A percentile compares a stretch with the other conserved stretches of the same genome.
Evolutionary conservation across 2,329 filamentous ascomycete genomes (phyloP).

Genomic region (Botrytis cinerea): DNA sequence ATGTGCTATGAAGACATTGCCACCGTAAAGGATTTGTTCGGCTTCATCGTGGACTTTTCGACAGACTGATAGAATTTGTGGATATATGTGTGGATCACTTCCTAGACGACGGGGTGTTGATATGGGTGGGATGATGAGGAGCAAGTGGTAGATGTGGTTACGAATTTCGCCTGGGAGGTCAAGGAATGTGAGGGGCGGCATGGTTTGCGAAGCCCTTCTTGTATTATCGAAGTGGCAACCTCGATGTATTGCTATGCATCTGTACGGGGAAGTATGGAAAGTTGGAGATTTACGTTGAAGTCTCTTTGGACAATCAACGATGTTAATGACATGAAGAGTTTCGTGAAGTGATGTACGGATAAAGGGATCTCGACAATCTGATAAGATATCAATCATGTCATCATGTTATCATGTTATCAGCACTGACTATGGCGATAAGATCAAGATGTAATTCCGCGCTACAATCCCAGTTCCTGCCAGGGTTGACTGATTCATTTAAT

Average conservation of each 20-base stretch:
- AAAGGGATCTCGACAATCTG: not conserved
- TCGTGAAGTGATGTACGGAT: not conserved
- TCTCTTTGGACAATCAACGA: not conserved
- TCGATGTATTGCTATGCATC: not conserved
- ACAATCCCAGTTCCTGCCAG: not conserved
- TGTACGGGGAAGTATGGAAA: too few species aligned
- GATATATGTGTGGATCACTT: conserved; percentile 40
- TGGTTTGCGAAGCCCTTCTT: conserved; percentile 1
- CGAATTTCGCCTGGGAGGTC: conserved; percentile 60
- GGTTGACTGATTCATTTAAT: not conserved
- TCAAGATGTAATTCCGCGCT: not conserved
- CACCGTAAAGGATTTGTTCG: conserved; percentile 49
- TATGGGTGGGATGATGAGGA: conserved; percentile 36
- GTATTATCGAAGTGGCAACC: not conserved
- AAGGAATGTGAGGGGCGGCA: conserved; percentile 33
- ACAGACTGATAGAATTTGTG: conserved; percentile 34
- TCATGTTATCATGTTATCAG: not conserved
- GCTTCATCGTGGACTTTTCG: conserved; percentile 34
- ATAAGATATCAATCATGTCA: not conserved
- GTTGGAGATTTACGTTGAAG: not conserved
- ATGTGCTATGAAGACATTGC: conserved; percentile 53
- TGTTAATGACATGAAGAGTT: not conserved
- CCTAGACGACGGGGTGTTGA: conserved; percentile 29
- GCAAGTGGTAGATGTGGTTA: conserved; percentile 54
- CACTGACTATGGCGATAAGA: not conserved